Percentiles rank a stretch among this genome's conserved stretches.
Evolutionary conservation across 148 eudicot species (phyloP).

Genomic region (Diospyros kaki): DNA sequence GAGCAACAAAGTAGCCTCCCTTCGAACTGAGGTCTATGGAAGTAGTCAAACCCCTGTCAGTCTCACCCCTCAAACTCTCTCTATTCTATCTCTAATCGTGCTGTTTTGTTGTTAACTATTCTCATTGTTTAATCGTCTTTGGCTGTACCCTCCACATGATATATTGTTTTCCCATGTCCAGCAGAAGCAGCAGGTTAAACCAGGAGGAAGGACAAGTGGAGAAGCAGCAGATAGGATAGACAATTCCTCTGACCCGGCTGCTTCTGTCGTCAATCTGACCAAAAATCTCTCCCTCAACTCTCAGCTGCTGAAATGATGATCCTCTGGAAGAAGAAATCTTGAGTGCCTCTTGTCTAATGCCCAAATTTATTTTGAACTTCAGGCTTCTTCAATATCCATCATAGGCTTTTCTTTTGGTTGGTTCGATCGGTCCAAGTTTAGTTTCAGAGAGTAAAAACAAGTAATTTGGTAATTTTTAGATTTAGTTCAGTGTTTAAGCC

Average conservation of each 20-base stretch:
- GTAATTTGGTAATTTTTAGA: too few relatives aligned
- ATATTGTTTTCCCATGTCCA: background rate
- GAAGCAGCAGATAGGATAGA: slow-evolving; percentile 18
- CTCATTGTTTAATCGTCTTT: background rate
- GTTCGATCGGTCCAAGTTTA: too few relatives aligned
- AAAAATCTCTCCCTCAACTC: slow-evolving; percentile 54
- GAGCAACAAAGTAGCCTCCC: slow-evolving; percentile 31
- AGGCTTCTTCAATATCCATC: too few relatives aligned
- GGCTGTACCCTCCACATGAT: background rate
- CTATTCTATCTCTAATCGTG: too few relatives aligned
- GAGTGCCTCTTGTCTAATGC: background rate
- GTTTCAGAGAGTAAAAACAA: too few relatives aligned
- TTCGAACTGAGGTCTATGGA: slow-evolving; percentile 24
- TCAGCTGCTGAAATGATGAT: slow-evolving; percentile 12
- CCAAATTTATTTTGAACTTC: too few relatives aligned
- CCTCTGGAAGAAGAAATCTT: slow-evolving; percentile 9
- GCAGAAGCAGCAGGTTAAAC: slow-evolving; percentile 32
- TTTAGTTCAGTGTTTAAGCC: too few relatives aligned
- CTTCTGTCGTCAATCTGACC: slow-evolving; percentile 49
- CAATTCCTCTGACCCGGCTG: slow-evolving; percentile 24
- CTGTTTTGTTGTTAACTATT: too few relatives aligned
- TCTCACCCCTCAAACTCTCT: background rate
- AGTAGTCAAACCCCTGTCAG: slow-evolving; percentile 30
- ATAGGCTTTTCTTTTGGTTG: too few relatives aligned
- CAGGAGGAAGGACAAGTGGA: slow-evolving; percentile 22